Percentiles rank a stretch among this genome's conserved stretches.
Conservation (phyloP, 1,284 basidiomycete species). For the Xerocomus amazonicus region DNA sequence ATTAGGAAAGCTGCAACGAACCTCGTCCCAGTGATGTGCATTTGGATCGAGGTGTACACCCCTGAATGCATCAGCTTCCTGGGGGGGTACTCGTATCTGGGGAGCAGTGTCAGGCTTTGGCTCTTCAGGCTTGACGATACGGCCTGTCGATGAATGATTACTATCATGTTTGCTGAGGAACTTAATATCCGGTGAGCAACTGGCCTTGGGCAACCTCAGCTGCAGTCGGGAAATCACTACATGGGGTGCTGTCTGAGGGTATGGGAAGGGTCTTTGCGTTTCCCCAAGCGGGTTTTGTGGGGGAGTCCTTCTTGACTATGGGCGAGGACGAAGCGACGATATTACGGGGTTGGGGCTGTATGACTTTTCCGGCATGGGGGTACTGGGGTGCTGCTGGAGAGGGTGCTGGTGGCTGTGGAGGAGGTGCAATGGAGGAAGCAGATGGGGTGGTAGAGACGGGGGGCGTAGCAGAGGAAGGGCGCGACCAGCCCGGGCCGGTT, state of each 20-base stretch:
- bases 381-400: slow-evolving; percentile 44
- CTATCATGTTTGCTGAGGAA: slow-evolving; percentile 1
- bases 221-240: slow-evolving; percentile 84
- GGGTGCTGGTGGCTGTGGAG: slow-evolving; percentile 28
- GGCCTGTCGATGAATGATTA: slow-evolving; percentile 19
- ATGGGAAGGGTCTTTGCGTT: slow-evolving; percentile 43
- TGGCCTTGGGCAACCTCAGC: slow-evolving; percentile 84
- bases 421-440: slow-evolving; percentile 37
- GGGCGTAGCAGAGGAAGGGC: slow-evolving; percentile 66
- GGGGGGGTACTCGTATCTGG: slow-evolving; percentile 52
- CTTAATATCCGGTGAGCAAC: slow-evolving; percentile 19
- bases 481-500: slow-evolving; percentile 69
- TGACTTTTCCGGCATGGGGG: slow-evolving; percentile 59
- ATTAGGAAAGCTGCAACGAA: slow-evolving; percentile 39
- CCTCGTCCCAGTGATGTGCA: slow-evolving; percentile 95
- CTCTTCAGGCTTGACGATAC: slow-evolving; percentile 24
- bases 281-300: slow-evolving; percentile 60
- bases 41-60: slow-evolving; percentile 90
- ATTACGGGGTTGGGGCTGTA: slow-evolving; percentile 62
- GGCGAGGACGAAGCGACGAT: slow-evolving; percentile 34
- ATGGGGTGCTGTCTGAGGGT: slow-evolving; percentile 38
- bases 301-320: slow-evolving; percentile 42
- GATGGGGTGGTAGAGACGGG: slow-evolving; percentile 44
- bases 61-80: slow-evolving; percentile 87
- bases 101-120: slow-evolving; percentile 35